A percentile compares a stretch with the other conserved stretches of the same genome.
Evolutionary conservation across 306 rosid genomes (phyloP).

Genomic region (Cyclanthera cordifolia): DNA sequence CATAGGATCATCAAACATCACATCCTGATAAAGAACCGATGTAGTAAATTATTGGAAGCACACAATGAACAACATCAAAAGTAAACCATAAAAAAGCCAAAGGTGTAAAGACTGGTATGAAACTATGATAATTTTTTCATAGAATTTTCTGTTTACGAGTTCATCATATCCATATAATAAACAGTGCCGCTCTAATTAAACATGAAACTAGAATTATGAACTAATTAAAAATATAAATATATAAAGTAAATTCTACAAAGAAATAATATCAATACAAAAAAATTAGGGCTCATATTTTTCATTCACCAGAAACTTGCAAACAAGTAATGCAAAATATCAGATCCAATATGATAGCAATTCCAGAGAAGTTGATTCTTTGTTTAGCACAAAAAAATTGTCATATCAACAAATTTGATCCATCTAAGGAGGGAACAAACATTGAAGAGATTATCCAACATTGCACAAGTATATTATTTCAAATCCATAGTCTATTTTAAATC

Average conservation of each 20-base stretch:
- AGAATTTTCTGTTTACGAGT: too few species aligned
- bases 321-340: not conserved
- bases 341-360: not conserved
- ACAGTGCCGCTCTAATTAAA: too few species aligned
- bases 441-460: not conserved
- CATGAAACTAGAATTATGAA: not conserved
- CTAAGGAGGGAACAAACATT: not conserved
- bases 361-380: not conserved
- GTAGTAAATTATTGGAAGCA: not conserved
- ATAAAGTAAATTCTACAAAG: not conserved
- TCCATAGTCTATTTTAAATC: not conserved
- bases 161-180: too few species aligned
- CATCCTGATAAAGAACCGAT: not conserved
- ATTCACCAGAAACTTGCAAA: not conserved
- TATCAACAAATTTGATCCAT: not conserved
- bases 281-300: not conserved
- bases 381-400: not conserved
- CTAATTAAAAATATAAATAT: not conserved
- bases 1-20: constrained; percentile 18
- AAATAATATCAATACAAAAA: not conserved
- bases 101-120: not conserved
- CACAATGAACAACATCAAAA: not conserved
- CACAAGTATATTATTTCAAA: not conserved
- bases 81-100: not conserved
- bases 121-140: not conserved